A percentile compares a stretch with the other conserved stretches of the same genome.
These are phyloP conservation scores for Escovopsis sp. DNA, from an alignment of 2,329 filamentous ascomycete genomes.

Conservation along the genomic window DNA sequence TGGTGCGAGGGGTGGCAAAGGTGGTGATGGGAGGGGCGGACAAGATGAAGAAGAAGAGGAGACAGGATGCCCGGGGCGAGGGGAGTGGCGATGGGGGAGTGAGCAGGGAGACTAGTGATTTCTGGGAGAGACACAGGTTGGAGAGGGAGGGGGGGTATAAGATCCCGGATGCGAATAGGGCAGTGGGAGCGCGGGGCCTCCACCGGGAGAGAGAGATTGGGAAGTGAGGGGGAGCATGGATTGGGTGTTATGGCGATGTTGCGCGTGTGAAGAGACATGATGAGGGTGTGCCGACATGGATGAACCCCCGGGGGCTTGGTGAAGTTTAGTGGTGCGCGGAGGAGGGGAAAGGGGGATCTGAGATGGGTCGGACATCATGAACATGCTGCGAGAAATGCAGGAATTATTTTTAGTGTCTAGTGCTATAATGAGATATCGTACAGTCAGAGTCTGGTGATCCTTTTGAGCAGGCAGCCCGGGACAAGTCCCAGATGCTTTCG, in stretches of 20 bases:
- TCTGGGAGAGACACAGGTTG: slow-evolving; percentile 25
- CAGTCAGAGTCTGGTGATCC: too few species aligned
- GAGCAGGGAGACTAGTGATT: slow-evolving; percentile 23
- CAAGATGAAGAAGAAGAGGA: slow-evolving; percentile 5
- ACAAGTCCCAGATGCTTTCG: too few species aligned
- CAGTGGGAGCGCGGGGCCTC: slow-evolving; percentile 1
- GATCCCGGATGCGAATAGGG: slow-evolving; percentile 25
- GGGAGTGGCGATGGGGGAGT: slow-evolving; percentile 7
- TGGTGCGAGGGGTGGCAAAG: slow-evolving; percentile 4
- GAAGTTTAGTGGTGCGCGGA: neutral
- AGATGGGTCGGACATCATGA: too few species aligned
- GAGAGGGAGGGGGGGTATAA: slow-evolving; percentile 25
- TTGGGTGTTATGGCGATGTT: neutral
- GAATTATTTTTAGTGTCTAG: too few species aligned
- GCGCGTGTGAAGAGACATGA: too few species aligned
- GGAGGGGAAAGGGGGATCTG: too few species aligned
- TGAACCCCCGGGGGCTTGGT: too few species aligned
- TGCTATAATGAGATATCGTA: too few species aligned
- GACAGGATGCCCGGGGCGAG: slow-evolving; percentile 7
- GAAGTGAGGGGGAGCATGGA: slow-evolving; percentile 1
- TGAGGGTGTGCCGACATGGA: too few species aligned
- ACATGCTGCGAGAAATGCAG: too few species aligned
- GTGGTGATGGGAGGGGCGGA: neutral
- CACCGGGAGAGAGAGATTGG: neutral
- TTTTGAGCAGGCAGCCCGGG: too few species aligned